phyloP scores from a whole-genome alignment of 2,329 filamentous ascomycete genomes.

The Mycogone perniciosa region DNA sequence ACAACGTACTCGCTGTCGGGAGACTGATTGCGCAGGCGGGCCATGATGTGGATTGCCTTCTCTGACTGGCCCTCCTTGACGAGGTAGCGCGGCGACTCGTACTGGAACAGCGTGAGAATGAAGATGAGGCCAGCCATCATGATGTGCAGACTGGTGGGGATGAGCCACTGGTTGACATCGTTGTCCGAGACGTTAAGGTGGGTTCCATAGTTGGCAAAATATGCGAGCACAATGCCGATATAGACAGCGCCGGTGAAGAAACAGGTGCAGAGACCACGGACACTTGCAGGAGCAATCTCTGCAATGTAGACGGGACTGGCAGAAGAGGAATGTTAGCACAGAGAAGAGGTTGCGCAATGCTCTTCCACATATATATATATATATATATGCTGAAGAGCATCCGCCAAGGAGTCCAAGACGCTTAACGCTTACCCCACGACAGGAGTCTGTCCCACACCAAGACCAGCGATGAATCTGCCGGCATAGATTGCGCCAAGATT shows the following conservation, averaged over 20 bases:
- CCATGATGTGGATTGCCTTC: conserved; percentile 50
- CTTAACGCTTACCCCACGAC: conserved; percentile 45
- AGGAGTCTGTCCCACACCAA: conserved; percentile 61
- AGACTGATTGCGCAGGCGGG: conserved; percentile 52
- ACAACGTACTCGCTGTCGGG: conserved; percentile 55
- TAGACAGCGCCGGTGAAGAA: conserved; percentile 55
- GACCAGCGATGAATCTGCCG: conserved; percentile 59
- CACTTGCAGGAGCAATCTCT: conserved; percentile 61
- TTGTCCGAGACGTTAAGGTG: conserved; percentile 41
- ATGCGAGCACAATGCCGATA: conserved; percentile 70
- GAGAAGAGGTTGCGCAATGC: background rate
- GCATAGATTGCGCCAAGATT: conserved; percentile 54
- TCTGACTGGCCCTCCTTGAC: conserved; percentile 58
- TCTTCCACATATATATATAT: too few species aligned
- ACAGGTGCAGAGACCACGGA: conserved; percentile 67
- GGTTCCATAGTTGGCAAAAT: conserved; percentile 65
- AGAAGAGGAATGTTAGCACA: background rate
- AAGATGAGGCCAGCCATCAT: conserved; percentile 72
- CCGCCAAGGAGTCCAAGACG: background rate
- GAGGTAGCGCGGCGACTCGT: conserved; percentile 65
- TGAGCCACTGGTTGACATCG: conserved; percentile 50
- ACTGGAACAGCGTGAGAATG: conserved; percentile 60
- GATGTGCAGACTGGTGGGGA: conserved; percentile 69
- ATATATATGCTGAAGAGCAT: too few species aligned
- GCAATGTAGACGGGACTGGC: conserved; percentile 60